Percentiles rank a stretch among this genome's conserved stretches.
These are phyloP conservation scores for Carnegiea gigantea DNA, from an alignment of 179 eudicot genomes.

Conservation along the genomic window DNA sequence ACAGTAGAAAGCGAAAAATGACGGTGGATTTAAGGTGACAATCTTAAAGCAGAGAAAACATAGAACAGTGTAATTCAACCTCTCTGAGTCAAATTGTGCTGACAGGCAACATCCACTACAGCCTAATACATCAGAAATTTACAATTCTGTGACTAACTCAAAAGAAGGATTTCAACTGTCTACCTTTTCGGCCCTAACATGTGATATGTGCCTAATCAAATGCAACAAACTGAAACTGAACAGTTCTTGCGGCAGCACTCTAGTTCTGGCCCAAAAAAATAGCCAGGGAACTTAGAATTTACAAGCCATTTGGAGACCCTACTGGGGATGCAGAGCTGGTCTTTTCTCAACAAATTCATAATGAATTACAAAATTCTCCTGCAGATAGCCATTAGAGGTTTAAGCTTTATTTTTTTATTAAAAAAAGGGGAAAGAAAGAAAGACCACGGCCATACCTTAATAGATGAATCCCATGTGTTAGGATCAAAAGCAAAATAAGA, in stretches of 20 bases:
- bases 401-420: neutral
- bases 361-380: conserved; percentile 60
- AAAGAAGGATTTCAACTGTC: conserved; percentile 16
- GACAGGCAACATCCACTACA: conserved; percentile 8
- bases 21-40: neutral
- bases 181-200: conserved; percentile 20
- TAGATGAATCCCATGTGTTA: conserved; percentile 67
- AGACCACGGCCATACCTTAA: conserved; percentile 47
- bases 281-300: conserved; percentile 22
- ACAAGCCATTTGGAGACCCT: conserved; percentile 27
- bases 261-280: conserved; percentile 13
- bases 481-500: conserved; percentile 80
- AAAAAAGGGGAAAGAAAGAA: neutral
- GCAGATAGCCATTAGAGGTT: conserved; percentile 22
- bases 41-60: neutral
- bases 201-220: conserved; percentile 27
- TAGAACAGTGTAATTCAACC: conserved; percentile 10
- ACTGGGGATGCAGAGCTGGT: conserved; percentile 57
- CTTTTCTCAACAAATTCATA: conserved; percentile 66
- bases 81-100: conserved; percentile 15
- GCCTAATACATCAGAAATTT: conserved; percentile 28
- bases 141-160: conserved; percentile 30
- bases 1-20: neutral
- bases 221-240: conserved; percentile 14
- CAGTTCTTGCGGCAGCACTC: conserved; percentile 16